Evolutionary conservation across 768 basidiomycete genomes (phyloP), one percentile per base, ranked within the genome.

Genomic region (Russula sp.): DNA sequence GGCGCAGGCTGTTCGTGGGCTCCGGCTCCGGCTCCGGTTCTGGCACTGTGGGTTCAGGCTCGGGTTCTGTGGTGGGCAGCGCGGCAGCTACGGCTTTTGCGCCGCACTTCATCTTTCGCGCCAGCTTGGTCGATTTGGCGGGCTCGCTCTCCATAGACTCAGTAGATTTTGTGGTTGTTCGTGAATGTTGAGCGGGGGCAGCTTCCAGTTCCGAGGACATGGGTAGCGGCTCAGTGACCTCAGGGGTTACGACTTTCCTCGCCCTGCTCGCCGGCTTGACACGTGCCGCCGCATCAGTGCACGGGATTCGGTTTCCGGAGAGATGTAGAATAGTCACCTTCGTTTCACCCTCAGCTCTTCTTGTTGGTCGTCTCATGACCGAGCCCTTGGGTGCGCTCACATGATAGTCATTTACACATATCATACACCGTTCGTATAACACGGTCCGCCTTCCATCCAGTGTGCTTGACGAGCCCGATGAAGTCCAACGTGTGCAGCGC

Each of bases 401-500:
- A 7, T 16, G 27, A 27, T 27, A 27, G 22, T 27, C 22, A 27
- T 27, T 27, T 27, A 27, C 22, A n/a, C 22, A 73, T 61, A 60
- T 90, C 89, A 66, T 85, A 88, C 4, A 86, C 78, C 0, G 85
- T 85, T 68, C 85, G 77, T 66, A 85, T 69, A 52, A 93, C 83
- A 75, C 91, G 90, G 69, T 91, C 91, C 8, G 78, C 80, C 73
- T 89, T 92, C 58, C 89, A 77, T 49, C 86, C 83, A 0, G 88
- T 91, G 65, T 89, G 89, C 70, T 88, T 89, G 70, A 92, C 75
- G 69, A 93, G 82, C 8, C 91, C 91, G 40, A 92, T 73, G 68
- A 84, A 86, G 70, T 93, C 91, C 47, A 94, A 78, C 69, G 92
- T 90, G 63, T 94, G 91, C 71, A 93, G 70, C 11, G 89, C 84